Conservation (phyloP, 768 basidiomycete genomes). For the Hericium coralloides region DNA sequence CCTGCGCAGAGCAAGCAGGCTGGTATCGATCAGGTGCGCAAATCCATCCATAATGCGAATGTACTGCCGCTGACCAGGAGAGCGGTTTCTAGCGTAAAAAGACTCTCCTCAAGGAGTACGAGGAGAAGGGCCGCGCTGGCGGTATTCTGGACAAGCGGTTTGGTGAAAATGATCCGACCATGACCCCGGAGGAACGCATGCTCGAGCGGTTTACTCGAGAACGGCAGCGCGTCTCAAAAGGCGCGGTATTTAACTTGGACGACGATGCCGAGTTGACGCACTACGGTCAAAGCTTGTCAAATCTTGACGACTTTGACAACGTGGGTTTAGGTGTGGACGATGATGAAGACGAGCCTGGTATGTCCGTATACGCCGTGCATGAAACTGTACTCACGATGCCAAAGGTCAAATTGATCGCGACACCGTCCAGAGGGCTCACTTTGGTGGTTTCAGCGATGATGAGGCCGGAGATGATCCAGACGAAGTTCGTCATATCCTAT, state of each 20-base stretch:
- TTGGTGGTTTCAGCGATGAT: conserved; percentile 80
- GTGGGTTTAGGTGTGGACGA: conserved; percentile 49
- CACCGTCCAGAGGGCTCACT: conserved; percentile 63
- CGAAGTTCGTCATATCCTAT: conserved; percentile 19
- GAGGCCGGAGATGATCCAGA: conserved; percentile 44
- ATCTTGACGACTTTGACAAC: conserved; percentile 76
- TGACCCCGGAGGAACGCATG: conserved; percentile 96
- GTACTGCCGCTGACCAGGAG: conserved; percentile 2
- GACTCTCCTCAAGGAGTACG: conserved; percentile 81
- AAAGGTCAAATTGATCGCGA: conserved; percentile 61
- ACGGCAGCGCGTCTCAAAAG: conserved; percentile 69
- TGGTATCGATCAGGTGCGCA: conserved; percentile 76
- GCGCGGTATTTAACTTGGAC: conserved; percentile 79
- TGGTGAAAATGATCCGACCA: conserved; percentile 87
- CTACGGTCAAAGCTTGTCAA: conserved; percentile 83
- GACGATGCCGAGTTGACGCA: conserved; percentile 89
- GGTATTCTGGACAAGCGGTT: conserved; percentile 92
- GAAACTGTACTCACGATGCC: background rate
- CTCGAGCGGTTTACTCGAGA: conserved; percentile 92
- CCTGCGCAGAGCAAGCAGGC: conserved; percentile 87
- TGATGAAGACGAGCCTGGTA: conserved; percentile 42
- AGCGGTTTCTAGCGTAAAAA: conserved; percentile 57
- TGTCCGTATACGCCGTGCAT: background rate
- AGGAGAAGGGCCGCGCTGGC: conserved; percentile 73
- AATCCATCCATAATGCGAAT: background rate